Conservation (phyloP, 2,329 filamentous ascomycete genomes). For the Botryotinia globosa region DNA sequence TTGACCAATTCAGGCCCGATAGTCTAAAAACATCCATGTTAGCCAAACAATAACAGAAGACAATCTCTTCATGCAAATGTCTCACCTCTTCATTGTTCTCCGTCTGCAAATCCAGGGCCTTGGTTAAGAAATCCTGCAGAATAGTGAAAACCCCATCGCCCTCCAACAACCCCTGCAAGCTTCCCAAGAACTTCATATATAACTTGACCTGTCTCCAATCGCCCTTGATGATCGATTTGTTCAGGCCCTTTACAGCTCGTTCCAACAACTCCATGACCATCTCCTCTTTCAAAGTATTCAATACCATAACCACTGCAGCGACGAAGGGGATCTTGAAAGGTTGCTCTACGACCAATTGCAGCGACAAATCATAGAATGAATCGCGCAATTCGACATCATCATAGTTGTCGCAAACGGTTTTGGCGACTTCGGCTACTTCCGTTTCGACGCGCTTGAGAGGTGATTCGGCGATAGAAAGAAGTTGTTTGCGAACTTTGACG, state of each 20-base stretch:
- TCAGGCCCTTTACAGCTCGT: slow-evolving; percentile 58
- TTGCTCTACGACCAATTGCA: slow-evolving; percentile 82
- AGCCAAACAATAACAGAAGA: slow-evolving; percentile 20
- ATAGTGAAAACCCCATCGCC: slow-evolving; percentile 83
- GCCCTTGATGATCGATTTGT: slow-evolving; percentile 67
- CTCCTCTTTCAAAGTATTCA: slow-evolving; percentile 75
- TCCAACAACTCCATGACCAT: slow-evolving; percentile 68
- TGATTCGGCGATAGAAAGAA: slow-evolving; percentile 78
- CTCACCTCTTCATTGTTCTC: slow-evolving; percentile 88
- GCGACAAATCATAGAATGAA: slow-evolving; percentile 68
- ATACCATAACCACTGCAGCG: slow-evolving; percentile 75
- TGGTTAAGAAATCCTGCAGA: slow-evolving; percentile 83
- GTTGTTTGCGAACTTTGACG: slow-evolving; percentile 71
- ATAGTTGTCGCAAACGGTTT: slow-evolving; percentile 75
- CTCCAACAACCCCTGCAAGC: slow-evolving; percentile 74
- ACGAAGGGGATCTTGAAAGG: slow-evolving; percentile 97
- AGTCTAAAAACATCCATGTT: slow-evolving; percentile 44
- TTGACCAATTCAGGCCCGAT: slow-evolving; percentile 87
- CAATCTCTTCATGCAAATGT: slow-evolving; percentile 27
- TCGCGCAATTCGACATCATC: slow-evolving; percentile 77
- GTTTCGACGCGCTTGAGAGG: slow-evolving; percentile 75
- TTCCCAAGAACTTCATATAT: slow-evolving; percentile 82
- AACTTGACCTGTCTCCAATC: slow-evolving; percentile 92
- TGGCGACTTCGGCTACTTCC: slow-evolving; percentile 71
- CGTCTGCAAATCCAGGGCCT: slow-evolving; percentile 90